Evolutionary conservation across 495 filamentous ascomycete genomes (phyloP), one percentile per base, ranked within the genome.

Genomic region (Aspergillus mulundensis): DNA sequence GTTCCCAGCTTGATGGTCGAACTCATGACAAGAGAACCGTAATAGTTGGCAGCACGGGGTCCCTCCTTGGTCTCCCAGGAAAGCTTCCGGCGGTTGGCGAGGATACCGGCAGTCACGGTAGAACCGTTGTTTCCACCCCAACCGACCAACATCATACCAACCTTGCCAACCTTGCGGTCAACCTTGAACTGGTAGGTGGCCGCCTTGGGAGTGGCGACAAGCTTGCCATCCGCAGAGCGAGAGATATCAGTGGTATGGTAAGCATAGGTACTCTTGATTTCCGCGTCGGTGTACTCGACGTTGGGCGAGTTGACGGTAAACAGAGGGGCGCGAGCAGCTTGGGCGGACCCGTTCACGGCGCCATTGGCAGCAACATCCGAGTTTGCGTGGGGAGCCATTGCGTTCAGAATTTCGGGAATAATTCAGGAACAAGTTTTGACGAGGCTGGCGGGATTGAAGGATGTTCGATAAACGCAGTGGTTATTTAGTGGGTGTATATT

Each of bases 51-150:
- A 46, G 80, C 74, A 57, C 83, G 90, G 56, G 80, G 75, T 40
- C 92, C 94, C 74, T 96, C 88, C 66, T 90, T 90, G 60, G 94
- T 96, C 56, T 96, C 90, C 94, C 94, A 98, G 54, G 78, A 77
- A 51, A 97, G 82, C 39, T 82, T 79, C 62, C 87, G 87, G 70
- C 89, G 88, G 75, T 98, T 98, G 72, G 91, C 94, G 67, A 98
- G 82, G 72, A 98, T 96, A 72, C 94, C 95, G 59, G 94, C 94
- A 50, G 95, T 97, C 55, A 97, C 90, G 59, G 94, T 98, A 60
- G 90, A 87, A 65, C 94, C 94, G 70, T 98, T 97, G 85, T 98
- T 98, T 65, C 94, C 94, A 75, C 94, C 94, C 89, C 85, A 94
- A 58, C 94, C 94, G 58, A 97, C 95, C 66, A 98, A 83, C 94